These are phyloP conservation scores for Citrullus mucosospermus DNA, from an alignment of 306 rosid genomes.

Conservation along the genomic window DNA sequence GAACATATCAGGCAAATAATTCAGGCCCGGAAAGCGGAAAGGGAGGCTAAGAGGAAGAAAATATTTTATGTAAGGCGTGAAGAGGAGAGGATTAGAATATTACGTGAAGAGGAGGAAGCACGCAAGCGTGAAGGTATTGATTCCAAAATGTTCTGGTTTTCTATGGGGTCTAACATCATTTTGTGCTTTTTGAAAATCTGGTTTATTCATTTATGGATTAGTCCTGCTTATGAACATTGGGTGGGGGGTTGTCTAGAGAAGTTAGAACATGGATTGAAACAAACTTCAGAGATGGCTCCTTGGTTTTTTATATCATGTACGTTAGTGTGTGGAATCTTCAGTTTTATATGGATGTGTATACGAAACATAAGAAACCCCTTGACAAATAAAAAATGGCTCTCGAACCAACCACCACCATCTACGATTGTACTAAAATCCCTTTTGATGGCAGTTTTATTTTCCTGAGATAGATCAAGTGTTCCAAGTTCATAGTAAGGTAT, in stretches of 20 bases:
- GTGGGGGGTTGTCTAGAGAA: too few species aligned
- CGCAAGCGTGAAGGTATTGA: conserved; percentile 60
- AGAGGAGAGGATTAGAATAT: conserved; percentile 59
- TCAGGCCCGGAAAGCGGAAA: conserved; percentile 53
- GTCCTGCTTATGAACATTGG: too few species aligned
- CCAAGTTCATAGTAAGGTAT: neutral
- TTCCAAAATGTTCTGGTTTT: neutral
- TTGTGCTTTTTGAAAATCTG: neutral
- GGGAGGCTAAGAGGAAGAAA: conserved; percentile 63
- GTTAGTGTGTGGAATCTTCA: neutral
- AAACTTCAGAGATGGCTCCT: neutral
- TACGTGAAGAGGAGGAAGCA: conserved; percentile 76
- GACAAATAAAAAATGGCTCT: neutral
- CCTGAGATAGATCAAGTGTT: neutral
- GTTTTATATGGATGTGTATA: neutral
- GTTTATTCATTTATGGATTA: neutral
- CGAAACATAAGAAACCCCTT: neutral
- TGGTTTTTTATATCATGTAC: neutral
- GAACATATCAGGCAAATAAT: conserved; percentile 50
- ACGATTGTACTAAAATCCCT: neutral
- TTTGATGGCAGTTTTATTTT: neutral
- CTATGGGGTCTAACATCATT: neutral
- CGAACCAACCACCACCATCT: neutral
- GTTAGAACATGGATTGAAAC: neutral
- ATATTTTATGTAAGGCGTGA: conserved; percentile 56